Evolutionary conservation across 1,284 basidiomycete species (phyloP).

Genomic region (Tremellales sp.): DNA sequence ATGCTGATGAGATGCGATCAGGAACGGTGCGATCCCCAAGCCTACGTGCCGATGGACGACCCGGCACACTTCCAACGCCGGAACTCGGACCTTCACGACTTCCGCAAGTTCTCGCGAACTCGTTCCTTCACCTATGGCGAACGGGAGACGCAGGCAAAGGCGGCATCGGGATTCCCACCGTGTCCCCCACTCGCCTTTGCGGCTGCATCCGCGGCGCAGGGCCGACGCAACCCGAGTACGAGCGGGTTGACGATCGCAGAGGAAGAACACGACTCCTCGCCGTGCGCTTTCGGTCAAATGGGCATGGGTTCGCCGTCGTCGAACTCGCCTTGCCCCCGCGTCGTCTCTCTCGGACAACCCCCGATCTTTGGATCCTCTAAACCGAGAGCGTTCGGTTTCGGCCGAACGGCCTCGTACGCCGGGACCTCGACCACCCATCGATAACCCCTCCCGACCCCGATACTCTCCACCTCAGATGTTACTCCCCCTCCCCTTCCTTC

Average conservation of each 20-base stretch:
- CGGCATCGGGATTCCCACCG: conserved; percentile 20
- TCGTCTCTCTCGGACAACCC: conserved; percentile 24
- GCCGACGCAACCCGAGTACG: conserved; percentile 22
- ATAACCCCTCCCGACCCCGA: too few species aligned
- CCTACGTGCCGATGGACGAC: conserved; percentile 93
- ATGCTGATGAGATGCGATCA: conserved; percentile 9
- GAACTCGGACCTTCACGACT: conserved; percentile 80
- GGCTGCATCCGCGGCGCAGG: conserved; percentile 37
- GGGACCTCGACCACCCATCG: too few species aligned
- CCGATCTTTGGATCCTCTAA: conserved; percentile 45
- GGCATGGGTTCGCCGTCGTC: not conserved
- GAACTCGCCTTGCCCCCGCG: conserved; percentile 34
- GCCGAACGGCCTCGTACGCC: conserved; percentile 31
- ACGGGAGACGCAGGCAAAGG: conserved; percentile 14
- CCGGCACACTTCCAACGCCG: conserved; percentile 74
- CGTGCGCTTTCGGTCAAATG: not conserved
- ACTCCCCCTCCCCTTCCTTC: too few species aligned
- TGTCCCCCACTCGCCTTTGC: conserved; percentile 43
- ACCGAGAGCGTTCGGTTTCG: conserved; percentile 26
- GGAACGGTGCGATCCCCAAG: conserved; percentile 70
- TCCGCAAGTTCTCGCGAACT: conserved; percentile 82
- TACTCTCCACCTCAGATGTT: too few species aligned
- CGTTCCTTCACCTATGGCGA: conserved; percentile 87
- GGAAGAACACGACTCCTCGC: conserved; percentile 29
- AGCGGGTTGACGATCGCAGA: conserved; percentile 27